These are phyloP conservation scores for Pleurotus eryngii DNA, from an alignment of 768 basidiomycete species.

Conservation along the genomic window DNA sequence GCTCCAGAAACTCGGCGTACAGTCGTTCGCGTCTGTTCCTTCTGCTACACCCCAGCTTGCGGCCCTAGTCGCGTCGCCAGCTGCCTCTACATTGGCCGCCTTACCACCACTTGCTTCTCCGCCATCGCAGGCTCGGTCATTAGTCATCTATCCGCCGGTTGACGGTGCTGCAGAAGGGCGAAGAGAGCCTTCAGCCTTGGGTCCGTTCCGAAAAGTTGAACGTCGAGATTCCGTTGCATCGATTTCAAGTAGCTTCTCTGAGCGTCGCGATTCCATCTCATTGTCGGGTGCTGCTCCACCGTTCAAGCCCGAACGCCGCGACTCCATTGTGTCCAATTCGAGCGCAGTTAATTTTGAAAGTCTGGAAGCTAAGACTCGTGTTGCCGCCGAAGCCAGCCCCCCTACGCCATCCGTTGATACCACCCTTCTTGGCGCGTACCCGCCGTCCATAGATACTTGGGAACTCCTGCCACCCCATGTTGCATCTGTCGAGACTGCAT, in stretches of 20 bases:
- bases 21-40: conserved; percentile 13
- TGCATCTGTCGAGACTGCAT: background rate
- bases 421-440: background rate
- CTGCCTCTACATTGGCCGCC: background rate
- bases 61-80: background rate
- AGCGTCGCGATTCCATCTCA: conserved; percentile 2
- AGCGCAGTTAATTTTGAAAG: background rate
- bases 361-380: background rate
- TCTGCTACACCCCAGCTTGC: background rate
- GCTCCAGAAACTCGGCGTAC: conserved; percentile 44
- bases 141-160: background rate
- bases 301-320: conserved; percentile 3
- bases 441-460: too few relatives aligned
- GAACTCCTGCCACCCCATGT: too few relatives aligned
- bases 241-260: background rate
- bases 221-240: conserved; percentile 2
- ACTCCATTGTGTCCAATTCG: background rate
- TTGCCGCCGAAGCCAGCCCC: background rate
- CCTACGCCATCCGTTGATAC: background rate
- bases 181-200: background rate
- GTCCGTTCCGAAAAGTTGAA: background rate
- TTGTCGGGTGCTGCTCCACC: background rate
- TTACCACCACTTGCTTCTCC: background rate
- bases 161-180: background rate
- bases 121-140: background rate